Evolutionary conservation across 305 asterid genomes (phyloP), one percentile per base, ranked within the genome.

Genomic region (Fraxinus angustifolia): DNA sequence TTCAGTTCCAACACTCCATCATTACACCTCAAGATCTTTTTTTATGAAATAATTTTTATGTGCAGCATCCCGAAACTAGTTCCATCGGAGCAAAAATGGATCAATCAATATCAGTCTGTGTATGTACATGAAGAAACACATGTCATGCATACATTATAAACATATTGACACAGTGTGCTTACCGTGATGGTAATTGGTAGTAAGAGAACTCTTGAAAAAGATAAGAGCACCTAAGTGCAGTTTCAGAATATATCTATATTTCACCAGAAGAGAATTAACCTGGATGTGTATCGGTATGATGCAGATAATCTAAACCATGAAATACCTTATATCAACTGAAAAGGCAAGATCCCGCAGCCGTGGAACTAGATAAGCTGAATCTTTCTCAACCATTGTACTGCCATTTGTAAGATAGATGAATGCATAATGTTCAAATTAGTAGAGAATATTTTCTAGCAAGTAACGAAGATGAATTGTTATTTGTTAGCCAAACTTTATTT

Each of bases 321-420:
- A 76, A 76, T 88, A 93, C 99, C 97, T 90, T 87, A 91, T 76
- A 86, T 91, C 97, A 73, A 95, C 97, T 36, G 99, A 93, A 84
- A 95, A 95, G 86, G 97, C 97, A 76, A 95, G 97, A 88, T 95
- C 99, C 23, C 98, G 93, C 79, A 95, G 97, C 90, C 91, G 91
- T 56, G 99, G 97, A 87, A 91, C 86, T 81, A 95, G 89, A 90
- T 90, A 93, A 81, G 88, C 83, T 76, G 97, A 94, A 82, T 93
- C 97, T 88, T 88, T 91, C 89, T 95, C 99, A 62, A 53, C 90
- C 72, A 90, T 85, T 82, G 99, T 93, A 87, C 98, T 93, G 91
- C 34, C 16, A 89, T 83, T 83, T 53, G 82, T 48, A 86, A 74
- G 74, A 78, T 53, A 77, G 21, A 56, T 74, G 45, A 78, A 68